These are phyloP conservation scores for Santalum album DNA, from an alignment of 164 flowering plant species.

Conservation along the genomic window DNA sequence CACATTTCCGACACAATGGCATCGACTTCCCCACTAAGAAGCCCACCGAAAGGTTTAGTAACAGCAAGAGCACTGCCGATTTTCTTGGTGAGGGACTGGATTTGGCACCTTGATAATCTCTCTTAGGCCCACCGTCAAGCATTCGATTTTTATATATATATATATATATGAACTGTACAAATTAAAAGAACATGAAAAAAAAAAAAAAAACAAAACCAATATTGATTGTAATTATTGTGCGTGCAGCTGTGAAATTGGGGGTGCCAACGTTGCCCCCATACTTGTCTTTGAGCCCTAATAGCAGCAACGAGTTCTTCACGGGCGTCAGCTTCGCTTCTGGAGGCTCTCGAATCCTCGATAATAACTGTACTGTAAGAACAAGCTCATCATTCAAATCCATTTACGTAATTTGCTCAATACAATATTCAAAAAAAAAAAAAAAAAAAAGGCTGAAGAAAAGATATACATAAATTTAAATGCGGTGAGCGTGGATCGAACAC, in stretches of 20 bases:
- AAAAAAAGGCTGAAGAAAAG: neutral
- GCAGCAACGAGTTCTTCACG: constrained; percentile 13
- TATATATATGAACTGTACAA: too few relatives aligned
- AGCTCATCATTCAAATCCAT: too few relatives aligned
- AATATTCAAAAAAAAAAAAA: too few relatives aligned
- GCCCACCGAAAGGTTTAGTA: constrained; percentile 71
- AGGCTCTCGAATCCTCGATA: constrained; percentile 66
- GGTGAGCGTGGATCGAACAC: constrained; percentile 93
- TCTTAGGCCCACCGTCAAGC: too few relatives aligned
- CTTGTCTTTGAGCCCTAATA: constrained; percentile 27
- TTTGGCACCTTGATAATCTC: too few relatives aligned
- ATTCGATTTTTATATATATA: too few relatives aligned
- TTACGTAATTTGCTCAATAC: too few relatives aligned
- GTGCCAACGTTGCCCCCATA: constrained; percentile 51
- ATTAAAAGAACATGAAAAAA: too few relatives aligned
- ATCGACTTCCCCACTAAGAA: constrained; percentile 52
- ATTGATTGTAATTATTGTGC: too few relatives aligned
- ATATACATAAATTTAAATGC: constrained; percentile 16
- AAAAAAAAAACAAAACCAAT: too few relatives aligned
- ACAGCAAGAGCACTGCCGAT: constrained; percentile 79
- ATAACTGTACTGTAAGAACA: constrained; percentile 35
- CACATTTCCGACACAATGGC: constrained; percentile 73
- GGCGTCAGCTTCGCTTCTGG: constrained; percentile 89
- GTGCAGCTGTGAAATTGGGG: constrained; percentile 63
- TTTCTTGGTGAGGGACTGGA: constrained; percentile 45